Base-by-base conservation (phyloP, 257 asterid genomes). In the Capsicum rhomboideum region DNA sequence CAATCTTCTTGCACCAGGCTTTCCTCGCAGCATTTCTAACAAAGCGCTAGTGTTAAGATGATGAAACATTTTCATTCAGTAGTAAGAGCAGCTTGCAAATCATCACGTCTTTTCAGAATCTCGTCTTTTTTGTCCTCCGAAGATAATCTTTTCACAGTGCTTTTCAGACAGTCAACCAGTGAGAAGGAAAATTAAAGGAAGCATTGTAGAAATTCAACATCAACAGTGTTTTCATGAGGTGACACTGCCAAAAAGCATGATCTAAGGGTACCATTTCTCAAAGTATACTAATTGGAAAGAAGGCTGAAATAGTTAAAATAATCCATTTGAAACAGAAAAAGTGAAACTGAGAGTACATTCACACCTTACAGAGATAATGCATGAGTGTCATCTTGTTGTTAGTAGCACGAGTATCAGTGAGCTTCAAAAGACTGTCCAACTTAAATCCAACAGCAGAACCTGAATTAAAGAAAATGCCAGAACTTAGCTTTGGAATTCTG, bases 341-440 rank as follows among this genome's bases (percentile, higher is more conserved):
- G 23, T 71, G 64, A 80, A 83, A 82, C 63, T n/a, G 66, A 67
- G 75, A 78, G 87, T 53, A 75, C 80, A 50, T 17, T 56, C 83
- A 84, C 91, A 97, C 99, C 99, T 95, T 93, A 88, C 99, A 97
- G 87, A 97, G 99, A 90, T 95, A 97, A 89, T 97, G 99, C 99
- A 97, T 94, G 69, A 97, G 99, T 16, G 99, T 97, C 97, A 95
- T 97, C 92, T 91, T 95, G 87, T 83, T 95, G 90, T 94, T 97
- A 82, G 96, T 86, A 56, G 99, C 96, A 86, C 99, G 99, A 75
- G 99, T 97, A 89, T 97, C 99, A 21, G 94, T 79, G 78, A 97
- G 99, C 88, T 97, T 97, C 88, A 94, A 89, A 89, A 97, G 99
- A 87, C 99, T 97, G 89, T 97, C 99, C 92, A 97, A 88, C 90